Evolutionary conservation across 2,329 filamentous ascomycete species (phyloP).

Genomic region (Teratosphaeria pseudoeucalypti): DNA sequence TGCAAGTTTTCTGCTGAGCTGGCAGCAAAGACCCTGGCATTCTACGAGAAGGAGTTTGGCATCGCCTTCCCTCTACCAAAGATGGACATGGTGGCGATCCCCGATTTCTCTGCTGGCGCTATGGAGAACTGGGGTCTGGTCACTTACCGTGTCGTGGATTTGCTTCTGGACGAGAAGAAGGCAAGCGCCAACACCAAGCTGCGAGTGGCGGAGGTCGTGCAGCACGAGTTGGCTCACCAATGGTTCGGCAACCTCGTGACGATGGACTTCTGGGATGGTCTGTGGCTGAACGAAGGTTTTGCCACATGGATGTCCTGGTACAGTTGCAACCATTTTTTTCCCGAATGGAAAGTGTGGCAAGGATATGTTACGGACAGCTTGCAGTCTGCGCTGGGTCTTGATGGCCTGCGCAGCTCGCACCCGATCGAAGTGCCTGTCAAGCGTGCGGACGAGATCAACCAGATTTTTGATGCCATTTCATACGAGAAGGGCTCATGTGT

Average conservation of each 20-base stretch:
- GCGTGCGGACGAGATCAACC: conserved; percentile 89
- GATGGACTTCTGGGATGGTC: conserved; percentile 96
- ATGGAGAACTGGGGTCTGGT: conserved; percentile 99
- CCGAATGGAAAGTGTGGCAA: conserved; percentile 98
- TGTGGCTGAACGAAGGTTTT: conserved; percentile 93
- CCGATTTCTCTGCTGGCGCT: conserved; percentile 87
- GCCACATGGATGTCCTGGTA: conserved; percentile 92
- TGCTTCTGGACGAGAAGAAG: conserved; percentile 84
- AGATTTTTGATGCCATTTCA: conserved; percentile 96
- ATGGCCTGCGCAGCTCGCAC: conserved; percentile 87
- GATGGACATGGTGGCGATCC: conserved; percentile 95
- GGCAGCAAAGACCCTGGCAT: conserved; percentile 77
- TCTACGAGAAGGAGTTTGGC: conserved; percentile 92
- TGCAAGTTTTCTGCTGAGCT: conserved; percentile 84
- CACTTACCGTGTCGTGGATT: conserved; percentile 85
- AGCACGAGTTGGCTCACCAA: conserved; percentile 93
- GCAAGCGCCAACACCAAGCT: conserved; percentile 84
- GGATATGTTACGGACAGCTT: conserved; percentile 88
- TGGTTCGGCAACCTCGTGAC: conserved; percentile 98
- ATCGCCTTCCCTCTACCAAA: conserved; percentile 80
- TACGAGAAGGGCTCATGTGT: conserved; percentile 96
- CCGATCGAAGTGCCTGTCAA: conserved; percentile 95
- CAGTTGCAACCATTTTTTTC: conserved; percentile 88
- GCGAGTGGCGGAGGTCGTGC: conserved; percentile 86
- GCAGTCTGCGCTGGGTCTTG: conserved; percentile 74